Evolutionary conservation across 1,284 basidiomycete genomes (phyloP), one percentile per base, ranked within the genome.

Genomic region (Microstroma glucosiphilum): DNA sequence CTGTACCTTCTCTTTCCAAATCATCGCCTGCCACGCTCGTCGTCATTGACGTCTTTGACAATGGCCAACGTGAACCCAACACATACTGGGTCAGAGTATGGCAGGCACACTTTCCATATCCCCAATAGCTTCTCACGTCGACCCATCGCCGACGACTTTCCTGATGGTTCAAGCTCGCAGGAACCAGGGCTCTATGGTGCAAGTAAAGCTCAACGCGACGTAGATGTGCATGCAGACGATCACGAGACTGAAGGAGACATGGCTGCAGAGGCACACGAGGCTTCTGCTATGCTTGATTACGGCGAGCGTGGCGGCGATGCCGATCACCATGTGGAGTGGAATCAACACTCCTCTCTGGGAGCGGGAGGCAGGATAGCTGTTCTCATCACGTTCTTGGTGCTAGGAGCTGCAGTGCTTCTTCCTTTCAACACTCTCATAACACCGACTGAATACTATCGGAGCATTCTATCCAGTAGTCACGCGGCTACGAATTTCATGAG

Each of bases 341-440:
- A 37, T 37, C 30, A 37, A 37, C 30, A 37, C 30, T 37, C 30
- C 30, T 37, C 30, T 37, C 30, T 37, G 30, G 30, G 30, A 37
- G 30, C 30, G 30, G 30, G 4, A 37, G 30, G 30, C 15, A 48
- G 13, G 43, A 6, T 48, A 25, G 51, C 17, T 23, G 21, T 54
- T 21, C 51, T 54, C 17, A 26, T 21, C 17, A 48, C 59, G 13
- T 63, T 63, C 42, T 41, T 9, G 7, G 15, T 62, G 17, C 23
- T 63, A 1, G 61, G 61, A 40, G 61, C 61, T 12, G 57, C 61
- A 11, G 59, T 63, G 11, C 40, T 63, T 13, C 42, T 63, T 11
- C 61, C 61, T 2, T 63, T 63, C 67, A 76, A 76, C 63, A 69
- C 73, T 15, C 61, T 76, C 57, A 75, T 76, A 59, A 76, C 73